phyloP scores from a whole-genome alignment of 2,329 filamentous ascomycete genomes.

The Fusarium sambucinum region DNA sequence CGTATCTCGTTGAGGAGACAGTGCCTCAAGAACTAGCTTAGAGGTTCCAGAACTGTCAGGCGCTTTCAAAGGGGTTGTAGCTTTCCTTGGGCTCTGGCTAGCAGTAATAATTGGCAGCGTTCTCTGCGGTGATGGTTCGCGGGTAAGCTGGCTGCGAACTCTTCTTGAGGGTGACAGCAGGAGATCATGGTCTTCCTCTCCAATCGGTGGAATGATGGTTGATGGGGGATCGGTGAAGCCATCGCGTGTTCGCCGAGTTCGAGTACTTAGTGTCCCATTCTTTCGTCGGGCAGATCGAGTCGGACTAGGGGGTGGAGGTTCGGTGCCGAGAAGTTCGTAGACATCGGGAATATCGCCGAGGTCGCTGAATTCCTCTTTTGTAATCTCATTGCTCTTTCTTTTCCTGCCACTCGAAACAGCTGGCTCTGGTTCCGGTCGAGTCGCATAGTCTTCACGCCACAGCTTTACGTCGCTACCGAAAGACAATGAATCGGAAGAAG shows the following conservation, averaged over 20 bases:
- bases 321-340: conserved; percentile 60
- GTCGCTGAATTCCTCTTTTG: conserved; percentile 52
- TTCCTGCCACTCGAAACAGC: conserved; percentile 60
- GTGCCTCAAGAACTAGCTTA: not conserved
- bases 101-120: conserved; percentile 8
- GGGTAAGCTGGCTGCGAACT: conserved; percentile 29
- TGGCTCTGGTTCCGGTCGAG: conserved; percentile 55
- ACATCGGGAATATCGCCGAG: conserved; percentile 67
- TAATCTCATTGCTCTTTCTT: conserved; percentile 64
- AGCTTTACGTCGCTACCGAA: conserved; percentile 56
- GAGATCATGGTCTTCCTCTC: conserved; percentile 35
- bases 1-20: not conserved
- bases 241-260: conserved; percentile 36
- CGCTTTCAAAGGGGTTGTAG: conserved; percentile 17
- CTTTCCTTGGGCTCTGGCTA: conserved; percentile 15
- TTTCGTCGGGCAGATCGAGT: conserved; percentile 43
- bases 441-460: conserved; percentile 59
- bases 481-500: conserved; percentile 52
- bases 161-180: conserved; percentile 48
- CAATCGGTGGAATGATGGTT: conserved; percentile 23
- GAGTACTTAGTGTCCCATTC: conserved; percentile 35
- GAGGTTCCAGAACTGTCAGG: conserved; percentile 16
- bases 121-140: conserved; percentile 21
- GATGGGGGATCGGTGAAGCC: conserved; percentile 10
- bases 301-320: conserved; percentile 55